A percentile compares a stretch with the other conserved stretches of the same genome.
Evolutionary conservation across 176 grass and related monocot species (phyloP).

Genomic region (Secale cereale): DNA sequence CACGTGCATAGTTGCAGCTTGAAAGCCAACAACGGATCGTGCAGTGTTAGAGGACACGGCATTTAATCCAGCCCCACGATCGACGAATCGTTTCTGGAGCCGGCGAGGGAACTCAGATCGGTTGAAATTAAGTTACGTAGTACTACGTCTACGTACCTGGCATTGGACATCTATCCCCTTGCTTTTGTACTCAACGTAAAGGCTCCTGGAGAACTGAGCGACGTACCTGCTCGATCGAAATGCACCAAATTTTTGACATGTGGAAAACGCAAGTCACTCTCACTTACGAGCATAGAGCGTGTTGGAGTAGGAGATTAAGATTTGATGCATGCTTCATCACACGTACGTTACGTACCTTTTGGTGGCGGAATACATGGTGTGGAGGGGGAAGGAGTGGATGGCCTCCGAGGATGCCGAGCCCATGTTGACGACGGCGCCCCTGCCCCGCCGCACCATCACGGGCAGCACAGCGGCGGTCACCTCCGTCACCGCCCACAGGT

Average conservation of each 20-base stretch:
- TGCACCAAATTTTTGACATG: neutral
- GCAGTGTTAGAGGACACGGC: no score
- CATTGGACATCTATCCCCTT: conserved; percentile 45
- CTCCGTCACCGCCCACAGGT: neutral
- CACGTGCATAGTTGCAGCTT: no score
- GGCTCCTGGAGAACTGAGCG: conserved; percentile 26
- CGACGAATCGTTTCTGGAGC: neutral
- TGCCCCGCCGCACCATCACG: neutral
- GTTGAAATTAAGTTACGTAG: no score
- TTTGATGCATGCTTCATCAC: neutral
- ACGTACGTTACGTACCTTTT: neutral
- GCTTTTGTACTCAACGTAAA: conserved; percentile 37
- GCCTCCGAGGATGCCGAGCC: conserved; percentile 14
- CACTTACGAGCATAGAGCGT: no score
- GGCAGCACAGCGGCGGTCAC: neutral
- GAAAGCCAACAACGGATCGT: no score
- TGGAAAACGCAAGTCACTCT: neutral
- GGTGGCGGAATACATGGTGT: conserved; percentile 35
- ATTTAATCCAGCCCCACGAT: neutral
- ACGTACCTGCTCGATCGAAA: conserved; percentile 23
- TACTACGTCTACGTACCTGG: neutral
- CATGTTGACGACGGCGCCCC: conserved; percentile 28
- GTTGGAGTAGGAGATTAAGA: neutral
- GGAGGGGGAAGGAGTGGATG: conserved; percentile 28
- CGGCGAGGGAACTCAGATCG: no score